Evolutionary conservation across 345 rosid genomes (phyloP).

Genomic region (Leavenworthia alabamica): DNA sequence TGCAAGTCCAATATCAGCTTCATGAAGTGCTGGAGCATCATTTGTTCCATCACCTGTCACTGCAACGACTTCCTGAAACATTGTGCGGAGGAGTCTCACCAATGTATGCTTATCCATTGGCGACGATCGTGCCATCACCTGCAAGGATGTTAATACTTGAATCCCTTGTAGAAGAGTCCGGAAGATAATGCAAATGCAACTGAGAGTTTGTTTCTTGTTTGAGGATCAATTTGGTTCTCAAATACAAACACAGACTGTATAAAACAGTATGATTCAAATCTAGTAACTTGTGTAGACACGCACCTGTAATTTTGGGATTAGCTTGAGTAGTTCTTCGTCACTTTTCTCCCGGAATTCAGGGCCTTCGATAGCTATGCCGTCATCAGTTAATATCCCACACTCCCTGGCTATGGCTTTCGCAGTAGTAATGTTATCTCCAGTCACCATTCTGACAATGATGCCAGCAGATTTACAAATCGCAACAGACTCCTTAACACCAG

Average conservation of each 20-base stretch:
- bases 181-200: neutral
- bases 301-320: conserved; percentile 90
- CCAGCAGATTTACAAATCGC: conserved; percentile 82
- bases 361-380: conserved; percentile 59
- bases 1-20: conserved; percentile 84
- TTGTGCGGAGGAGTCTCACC: conserved; percentile 60
- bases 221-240: neutral
- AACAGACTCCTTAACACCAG: conserved; percentile 80
- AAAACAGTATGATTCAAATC: neutral
- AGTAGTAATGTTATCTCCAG: conserved; percentile 80
- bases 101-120: conserved; percentile 86
- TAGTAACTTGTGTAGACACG: neutral
- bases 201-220: neutral
- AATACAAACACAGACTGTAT: neutral
- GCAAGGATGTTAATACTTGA: conserved; percentile 20
- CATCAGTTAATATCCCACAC: conserved; percentile 70
- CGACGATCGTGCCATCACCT: conserved; percentile 87
- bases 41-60: conserved; percentile 91
- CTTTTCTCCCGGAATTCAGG: conserved; percentile 48
- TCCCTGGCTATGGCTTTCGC: conserved; percentile 92
- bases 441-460: conserved; percentile 74
- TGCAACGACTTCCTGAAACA: conserved; percentile 70
- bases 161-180: neutral
- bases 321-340: conserved; percentile 47
- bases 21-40: conserved; percentile 90